These are phyloP conservation scores for Skeletonema menzelii DNA, from an alignment of 108 stramenopile species.

Conservation along the genomic window DNA sequence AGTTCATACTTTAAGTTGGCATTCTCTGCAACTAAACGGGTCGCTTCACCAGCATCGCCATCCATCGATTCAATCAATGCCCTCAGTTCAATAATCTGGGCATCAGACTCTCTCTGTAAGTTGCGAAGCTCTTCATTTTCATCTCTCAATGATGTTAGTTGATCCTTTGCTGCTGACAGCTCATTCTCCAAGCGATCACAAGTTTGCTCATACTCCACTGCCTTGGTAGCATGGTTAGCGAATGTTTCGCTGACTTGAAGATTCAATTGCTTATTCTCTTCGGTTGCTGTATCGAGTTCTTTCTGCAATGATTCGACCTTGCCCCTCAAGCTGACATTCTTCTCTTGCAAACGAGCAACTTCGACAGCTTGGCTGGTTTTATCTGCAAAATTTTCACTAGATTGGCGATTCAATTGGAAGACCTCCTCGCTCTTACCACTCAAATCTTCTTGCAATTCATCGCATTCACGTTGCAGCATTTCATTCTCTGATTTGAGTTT, in stretches of 20 bases:
- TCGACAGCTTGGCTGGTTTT: constrained; percentile 5
- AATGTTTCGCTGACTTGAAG: background rate
- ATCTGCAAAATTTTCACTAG: background rate
- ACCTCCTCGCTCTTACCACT: constrained; percentile 7
- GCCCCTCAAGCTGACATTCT: background rate
- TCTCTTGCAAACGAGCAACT: constrained; percentile 5
- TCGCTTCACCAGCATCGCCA: constrained; percentile 17
- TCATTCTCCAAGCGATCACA: constrained; percentile 11
- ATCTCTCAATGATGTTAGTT: constrained; percentile 18
- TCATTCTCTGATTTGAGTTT: constrained; percentile 17
- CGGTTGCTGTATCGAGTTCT: background rate
- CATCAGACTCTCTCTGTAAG: constrained; percentile 15
- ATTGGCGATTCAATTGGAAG: constrained; percentile 24
- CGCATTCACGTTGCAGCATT: constrained; percentile 16
- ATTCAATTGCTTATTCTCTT: background rate
- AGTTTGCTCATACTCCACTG: background rate
- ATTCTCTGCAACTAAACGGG: constrained; percentile 33
- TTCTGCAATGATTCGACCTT: constrained; percentile 25
- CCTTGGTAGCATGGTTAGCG: constrained; percentile 4
- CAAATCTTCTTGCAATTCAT: constrained; percentile 10
- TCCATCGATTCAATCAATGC: constrained; percentile 34
- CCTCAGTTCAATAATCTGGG: constrained; percentile 26
- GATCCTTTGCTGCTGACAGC: constrained; percentile 11
- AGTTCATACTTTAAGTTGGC: constrained; percentile 40
- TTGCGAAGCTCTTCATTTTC: constrained; percentile 33